Evolutionary conservation across 495 filamentous ascomycete genomes (phyloP), one percentile per base, ranked within the genome.

Genomic region (Penicillium bialowiezense): DNA sequence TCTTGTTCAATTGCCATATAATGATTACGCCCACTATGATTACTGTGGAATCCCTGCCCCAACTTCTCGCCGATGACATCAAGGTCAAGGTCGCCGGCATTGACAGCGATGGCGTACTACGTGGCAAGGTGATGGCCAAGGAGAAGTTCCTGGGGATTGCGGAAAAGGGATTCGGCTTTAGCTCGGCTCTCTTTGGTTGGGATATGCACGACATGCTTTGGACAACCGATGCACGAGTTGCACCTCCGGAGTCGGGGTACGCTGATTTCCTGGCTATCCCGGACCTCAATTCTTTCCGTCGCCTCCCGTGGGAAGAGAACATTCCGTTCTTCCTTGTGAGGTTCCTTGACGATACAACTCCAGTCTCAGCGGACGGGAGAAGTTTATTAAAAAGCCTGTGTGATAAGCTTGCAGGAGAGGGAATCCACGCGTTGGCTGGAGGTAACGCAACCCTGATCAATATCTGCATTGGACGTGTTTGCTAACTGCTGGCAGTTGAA

Each of bases 171-270:
- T 96, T 96, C 53, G 91, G 91, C 33, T 95, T 96, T 72, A 96
- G 91, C 70, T 90, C 86, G n/a, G 89, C 95, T 43, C 79, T 96
- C 34, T 96, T 95, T 58, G 91, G 90, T 51, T 95, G 90, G 90
- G 91, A 96, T 56, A 95, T 95, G 90, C 90, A 96, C 67, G 91
- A 96, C 58, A 75, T 80, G 68, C 89, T 88, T 7, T 96, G 95
- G 59, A 82, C 83, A 53, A 74, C 76, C 26, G 88, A 96, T 65
- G 79, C 93, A 37, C 82, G 81, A 59, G 85, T 96, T 54, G 89
- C 86, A 63, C 95, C 93, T 56, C 82, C 85, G 54, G 82, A 88
- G 51, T 91, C 92, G 53, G 91, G 91, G 21, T 96, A 95, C 64
- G 78, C 84, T 37, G 91, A 96, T 63, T 69, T 96, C 33, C 79